These are phyloP conservation scores for Phallus indusiatus DNA, from an alignment of 768 basidiomycete species.

Conservation along the genomic window DNA sequence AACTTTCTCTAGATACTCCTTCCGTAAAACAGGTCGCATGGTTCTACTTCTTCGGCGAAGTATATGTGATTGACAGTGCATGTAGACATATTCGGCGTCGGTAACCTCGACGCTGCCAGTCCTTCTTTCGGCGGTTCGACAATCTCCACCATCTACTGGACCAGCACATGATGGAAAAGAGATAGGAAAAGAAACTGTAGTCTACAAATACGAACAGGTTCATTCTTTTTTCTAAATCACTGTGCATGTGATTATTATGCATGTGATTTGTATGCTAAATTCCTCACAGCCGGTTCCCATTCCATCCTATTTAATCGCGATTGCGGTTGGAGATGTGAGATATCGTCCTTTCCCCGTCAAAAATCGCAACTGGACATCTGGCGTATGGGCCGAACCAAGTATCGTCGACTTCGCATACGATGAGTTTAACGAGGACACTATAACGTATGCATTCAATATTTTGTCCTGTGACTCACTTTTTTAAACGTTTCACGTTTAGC, in stretches of 20 bases:
- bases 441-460: constrained; percentile 29
- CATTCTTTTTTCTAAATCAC: constrained; percentile 12
- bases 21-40: constrained; percentile 68
- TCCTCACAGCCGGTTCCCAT: constrained; percentile 63
- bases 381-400: constrained; percentile 89
- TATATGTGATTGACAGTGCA: neutral
- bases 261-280: neutral
- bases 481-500: constrained; percentile 26
- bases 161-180: constrained; percentile 64
- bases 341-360: constrained; percentile 58
- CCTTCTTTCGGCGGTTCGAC: constrained; percentile 73
- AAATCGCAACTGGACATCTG: constrained; percentile 69
- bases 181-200: constrained; percentile 64
- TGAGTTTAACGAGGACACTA: constrained; percentile 86
- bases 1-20: constrained; percentile 54
- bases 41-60: neutral
- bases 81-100: constrained; percentile 72
- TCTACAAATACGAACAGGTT: constrained; percentile 73
- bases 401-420: constrained; percentile 66
- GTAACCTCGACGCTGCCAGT: constrained; percentile 76
- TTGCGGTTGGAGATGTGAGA: constrained; percentile 75
- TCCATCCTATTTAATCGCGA: constrained; percentile 86
- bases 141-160: constrained; percentile 64
- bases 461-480: neutral
- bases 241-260: too few species aligned